A percentile compares a stretch with the other conserved stretches of the same genome.
These are phyloP conservation scores for Chloropicon primus DNA, from an alignment of 139 green algal genomes.

Conservation along the genomic window DNA sequence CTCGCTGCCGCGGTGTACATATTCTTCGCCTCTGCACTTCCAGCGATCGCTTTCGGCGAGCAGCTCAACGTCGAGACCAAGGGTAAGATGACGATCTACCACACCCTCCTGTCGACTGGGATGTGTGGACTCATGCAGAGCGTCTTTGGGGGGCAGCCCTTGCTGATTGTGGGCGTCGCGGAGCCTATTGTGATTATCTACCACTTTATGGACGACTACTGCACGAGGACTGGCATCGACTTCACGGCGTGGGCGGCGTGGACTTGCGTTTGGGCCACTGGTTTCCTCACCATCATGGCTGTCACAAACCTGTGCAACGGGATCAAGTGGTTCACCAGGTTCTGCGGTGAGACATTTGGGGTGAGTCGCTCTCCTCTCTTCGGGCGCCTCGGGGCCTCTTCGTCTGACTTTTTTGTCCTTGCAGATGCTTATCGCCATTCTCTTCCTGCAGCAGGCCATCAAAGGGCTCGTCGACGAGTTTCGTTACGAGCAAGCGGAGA, in stretches of 20 bases:
- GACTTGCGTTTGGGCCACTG: conserved; percentile 54
- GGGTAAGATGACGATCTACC: conserved; percentile 2
- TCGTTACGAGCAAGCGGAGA: not conserved
- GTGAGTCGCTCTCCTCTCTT: conserved; percentile 2
- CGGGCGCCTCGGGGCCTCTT: no score
- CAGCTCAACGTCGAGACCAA: conserved; percentile 48
- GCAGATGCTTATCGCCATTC: conserved; percentile 62
- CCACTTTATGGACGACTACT: conserved; percentile 54
- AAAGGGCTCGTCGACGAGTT: conserved; percentile 31
- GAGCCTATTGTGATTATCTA: conserved; percentile 79
- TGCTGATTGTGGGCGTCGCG: conserved; percentile 84
- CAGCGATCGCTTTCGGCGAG: conserved; percentile 72
- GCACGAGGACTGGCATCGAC: conserved; percentile 8
- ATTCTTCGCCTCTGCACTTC: conserved; percentile 64
- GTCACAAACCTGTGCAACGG: conserved; percentile 27
- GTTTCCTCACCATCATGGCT: conserved; percentile 45
- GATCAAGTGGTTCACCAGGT: conserved; percentile 56
- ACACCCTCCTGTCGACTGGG: not conserved
- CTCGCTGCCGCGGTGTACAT: conserved; percentile 68
- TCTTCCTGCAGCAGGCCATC: conserved; percentile 76
- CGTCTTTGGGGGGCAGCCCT: conserved; percentile 68
- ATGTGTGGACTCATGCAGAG: conserved; percentile 26
- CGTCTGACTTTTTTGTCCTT: no score
- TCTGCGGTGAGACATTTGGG: conserved; percentile 76
- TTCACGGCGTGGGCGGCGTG: conserved; percentile 60